Conservation (phyloP, 306 rosid genomes). For the Casuarina equisetifolia region DNA sequence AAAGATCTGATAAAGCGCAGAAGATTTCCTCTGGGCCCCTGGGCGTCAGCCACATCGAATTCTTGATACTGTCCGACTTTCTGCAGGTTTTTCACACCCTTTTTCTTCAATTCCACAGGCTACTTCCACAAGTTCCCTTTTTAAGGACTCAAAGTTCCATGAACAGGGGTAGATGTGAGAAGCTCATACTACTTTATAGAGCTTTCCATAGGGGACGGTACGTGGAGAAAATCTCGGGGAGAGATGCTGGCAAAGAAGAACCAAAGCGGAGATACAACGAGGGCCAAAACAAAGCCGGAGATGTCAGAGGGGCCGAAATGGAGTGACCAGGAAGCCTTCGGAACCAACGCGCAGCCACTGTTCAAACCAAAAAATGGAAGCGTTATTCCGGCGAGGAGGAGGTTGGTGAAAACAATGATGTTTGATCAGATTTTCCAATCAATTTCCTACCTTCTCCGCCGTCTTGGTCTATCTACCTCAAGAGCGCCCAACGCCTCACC, state of each 20-base stretch:
- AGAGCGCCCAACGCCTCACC: background rate
- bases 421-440: background rate
- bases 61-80: background rate
- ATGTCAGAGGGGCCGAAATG: background rate
- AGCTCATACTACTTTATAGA: background rate
- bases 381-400: conserved; percentile 23
- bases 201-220: background rate
- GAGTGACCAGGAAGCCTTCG: background rate
- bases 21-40: background rate
- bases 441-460: background rate
- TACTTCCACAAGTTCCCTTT: background rate
- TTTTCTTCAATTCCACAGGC: no score
- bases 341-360: background rate
- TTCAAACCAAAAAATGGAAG: conserved; percentile 16
- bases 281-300: background rate
- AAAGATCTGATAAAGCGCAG: background rate
- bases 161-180: background rate
- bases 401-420: conserved; percentile 24
- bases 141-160: background rate
- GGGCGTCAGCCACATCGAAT: background rate
- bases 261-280: background rate
- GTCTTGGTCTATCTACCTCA: background rate
- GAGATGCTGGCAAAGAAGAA: background rate
- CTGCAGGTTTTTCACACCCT: background rate
- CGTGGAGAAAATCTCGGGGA: background rate